These are phyloP conservation scores for Aspergillus eucalypticola DNA, from an alignment of 2,329 filamentous ascomycete species.

Conservation along the genomic window DNA sequence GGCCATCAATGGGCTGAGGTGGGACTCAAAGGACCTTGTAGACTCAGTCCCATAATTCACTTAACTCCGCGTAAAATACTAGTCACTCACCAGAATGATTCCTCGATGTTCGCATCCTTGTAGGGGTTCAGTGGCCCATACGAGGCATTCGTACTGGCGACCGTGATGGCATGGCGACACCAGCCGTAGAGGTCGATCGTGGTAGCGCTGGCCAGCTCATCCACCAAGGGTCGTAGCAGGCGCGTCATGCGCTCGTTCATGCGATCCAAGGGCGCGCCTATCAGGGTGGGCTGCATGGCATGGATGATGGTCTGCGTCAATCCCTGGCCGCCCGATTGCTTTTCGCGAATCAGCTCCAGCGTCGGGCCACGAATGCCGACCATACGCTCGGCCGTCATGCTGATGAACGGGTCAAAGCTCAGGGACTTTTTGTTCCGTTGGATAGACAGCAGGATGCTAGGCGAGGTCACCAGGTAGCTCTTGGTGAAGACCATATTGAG, in stretches of 20 bases:
- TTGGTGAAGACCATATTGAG: conserved; percentile 29
- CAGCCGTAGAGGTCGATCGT: conserved; percentile 30
- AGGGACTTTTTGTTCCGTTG: conserved; percentile 27
- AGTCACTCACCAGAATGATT: conserved; percentile 8
- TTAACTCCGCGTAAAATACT: not conserved
- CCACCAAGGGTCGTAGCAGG: conserved; percentile 15
- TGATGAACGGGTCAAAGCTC: conserved; percentile 28
- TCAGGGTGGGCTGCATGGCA: conserved; percentile 27
- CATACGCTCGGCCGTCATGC: conserved; percentile 16
- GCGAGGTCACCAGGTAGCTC: conserved; percentile 29
- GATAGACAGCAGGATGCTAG: conserved; percentile 22
- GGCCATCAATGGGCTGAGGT: conserved; percentile 31
- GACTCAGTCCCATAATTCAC: not conserved
- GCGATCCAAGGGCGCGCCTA: conserved; percentile 25
- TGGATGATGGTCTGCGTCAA: conserved; percentile 20
- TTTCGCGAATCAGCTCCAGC: conserved; percentile 24
- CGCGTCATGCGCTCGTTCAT: conserved; percentile 31
- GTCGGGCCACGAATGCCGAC: conserved; percentile 21
- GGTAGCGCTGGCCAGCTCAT: conserved; percentile 15
- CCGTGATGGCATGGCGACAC: conserved; percentile 28
- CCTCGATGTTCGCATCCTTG: conserved; percentile 13
- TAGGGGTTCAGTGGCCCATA: conserved; percentile 35
- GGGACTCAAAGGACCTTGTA: conserved; percentile 43
- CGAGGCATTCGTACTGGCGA: conserved; percentile 29
- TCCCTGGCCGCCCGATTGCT: conserved; percentile 22